Conservation (phyloP, 805 yeast species). For the Kodamaea laetipori region DNA sequence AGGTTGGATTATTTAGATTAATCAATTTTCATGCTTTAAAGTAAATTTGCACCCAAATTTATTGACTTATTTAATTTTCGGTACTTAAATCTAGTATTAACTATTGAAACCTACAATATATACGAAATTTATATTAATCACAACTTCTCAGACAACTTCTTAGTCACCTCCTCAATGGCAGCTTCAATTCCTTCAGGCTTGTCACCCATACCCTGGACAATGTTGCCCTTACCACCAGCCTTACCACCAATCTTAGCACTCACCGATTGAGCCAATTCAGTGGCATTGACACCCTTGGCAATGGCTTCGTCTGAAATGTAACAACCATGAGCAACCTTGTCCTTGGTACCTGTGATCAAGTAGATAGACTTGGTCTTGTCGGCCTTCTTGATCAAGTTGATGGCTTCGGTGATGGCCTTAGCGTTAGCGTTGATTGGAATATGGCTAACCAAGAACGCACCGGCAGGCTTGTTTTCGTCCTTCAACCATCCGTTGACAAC, state of each 20-base stretch:
- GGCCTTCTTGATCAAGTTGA: slow-evolving; percentile 77
- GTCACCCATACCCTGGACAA: slow-evolving; percentile 96
- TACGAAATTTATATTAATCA: slow-evolving; percentile 15
- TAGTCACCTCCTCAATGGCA: slow-evolving; percentile 73
- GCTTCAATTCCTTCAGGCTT: slow-evolving; percentile 65
- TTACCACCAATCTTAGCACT: slow-evolving; percentile 85
- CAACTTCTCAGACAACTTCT: slow-evolving; percentile 62
- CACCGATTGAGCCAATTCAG: slow-evolving; percentile 72
- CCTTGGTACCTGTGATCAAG: slow-evolving; percentile 69
- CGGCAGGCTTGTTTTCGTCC: slow-evolving; percentile 36
- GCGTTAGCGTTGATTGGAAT: slow-evolving; percentile 78
- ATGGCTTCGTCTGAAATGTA: slow-evolving; percentile 74
- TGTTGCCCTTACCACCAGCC: slow-evolving; percentile 97
- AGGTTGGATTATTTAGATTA: no score
- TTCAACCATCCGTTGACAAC: slow-evolving; percentile 71
- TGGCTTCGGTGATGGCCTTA: slow-evolving; percentile 92
- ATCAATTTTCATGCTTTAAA: no score
- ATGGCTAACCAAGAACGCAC: slow-evolving; percentile 65
- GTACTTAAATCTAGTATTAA: no score
- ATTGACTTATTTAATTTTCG: no score
- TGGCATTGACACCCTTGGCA: slow-evolving; percentile 70
- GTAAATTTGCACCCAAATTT: no score
- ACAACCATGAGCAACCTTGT: slow-evolving; percentile 94
- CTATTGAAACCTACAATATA: no score
- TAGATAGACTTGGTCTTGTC: slow-evolving; percentile 75